Evolutionary conservation across 2,329 filamentous ascomycete genomes (phyloP).

Genomic region (Grosmannia huntii): DNA sequence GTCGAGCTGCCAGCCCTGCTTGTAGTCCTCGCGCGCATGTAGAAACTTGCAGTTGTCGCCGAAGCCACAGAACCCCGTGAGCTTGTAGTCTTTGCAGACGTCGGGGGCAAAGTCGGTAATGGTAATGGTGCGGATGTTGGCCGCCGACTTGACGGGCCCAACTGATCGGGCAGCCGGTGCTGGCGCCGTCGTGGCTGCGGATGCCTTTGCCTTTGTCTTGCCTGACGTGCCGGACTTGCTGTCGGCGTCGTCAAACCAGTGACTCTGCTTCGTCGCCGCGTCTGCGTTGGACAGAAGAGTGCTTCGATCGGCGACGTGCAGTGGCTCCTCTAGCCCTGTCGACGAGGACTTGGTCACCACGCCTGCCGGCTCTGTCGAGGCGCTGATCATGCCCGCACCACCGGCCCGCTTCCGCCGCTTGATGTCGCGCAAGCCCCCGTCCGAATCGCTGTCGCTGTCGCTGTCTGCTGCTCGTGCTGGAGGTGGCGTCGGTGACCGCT

Average conservation of each 20-base stretch:
- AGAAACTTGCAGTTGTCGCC: slow-evolving; percentile 75
- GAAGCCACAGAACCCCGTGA: slow-evolving; percentile 46
- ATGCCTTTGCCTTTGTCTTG: background rate
- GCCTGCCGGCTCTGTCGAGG: slow-evolving; percentile 14
- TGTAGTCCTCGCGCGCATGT: slow-evolving; percentile 65
- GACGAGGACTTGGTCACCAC: slow-evolving; percentile 10
- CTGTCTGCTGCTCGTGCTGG: slow-evolving; percentile 31
- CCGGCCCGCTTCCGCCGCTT: slow-evolving; percentile 56
- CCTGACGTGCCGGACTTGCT: slow-evolving; percentile 24
- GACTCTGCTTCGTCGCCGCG: slow-evolving; percentile 77
- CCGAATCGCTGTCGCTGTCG: slow-evolving; percentile 41
- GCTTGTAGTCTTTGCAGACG: slow-evolving; percentile 68
- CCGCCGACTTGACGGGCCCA: slow-evolving; percentile 76
- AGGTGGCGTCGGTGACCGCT: slow-evolving; percentile 67
- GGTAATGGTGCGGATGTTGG: slow-evolving; percentile 83
- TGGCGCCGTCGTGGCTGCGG: background rate
- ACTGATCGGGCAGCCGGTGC: slow-evolving; percentile 32
- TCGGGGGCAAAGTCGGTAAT: slow-evolving; percentile 85
- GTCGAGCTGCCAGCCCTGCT: slow-evolving; percentile 92
- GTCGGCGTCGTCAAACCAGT: slow-evolving; percentile 33
- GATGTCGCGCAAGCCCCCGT: slow-evolving; percentile 48
- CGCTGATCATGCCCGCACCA: slow-evolving; percentile 19
- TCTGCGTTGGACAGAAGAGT: slow-evolving; percentile 54
- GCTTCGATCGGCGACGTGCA: slow-evolving; percentile 42
- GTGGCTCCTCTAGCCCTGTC: slow-evolving; percentile 6